Percentiles rank a stretch among this genome's conserved stretches.
These are phyloP conservation scores for Phoma sp. DNA, from an alignment of 2,329 filamentous ascomycete species.

Conservation along the genomic window DNA sequence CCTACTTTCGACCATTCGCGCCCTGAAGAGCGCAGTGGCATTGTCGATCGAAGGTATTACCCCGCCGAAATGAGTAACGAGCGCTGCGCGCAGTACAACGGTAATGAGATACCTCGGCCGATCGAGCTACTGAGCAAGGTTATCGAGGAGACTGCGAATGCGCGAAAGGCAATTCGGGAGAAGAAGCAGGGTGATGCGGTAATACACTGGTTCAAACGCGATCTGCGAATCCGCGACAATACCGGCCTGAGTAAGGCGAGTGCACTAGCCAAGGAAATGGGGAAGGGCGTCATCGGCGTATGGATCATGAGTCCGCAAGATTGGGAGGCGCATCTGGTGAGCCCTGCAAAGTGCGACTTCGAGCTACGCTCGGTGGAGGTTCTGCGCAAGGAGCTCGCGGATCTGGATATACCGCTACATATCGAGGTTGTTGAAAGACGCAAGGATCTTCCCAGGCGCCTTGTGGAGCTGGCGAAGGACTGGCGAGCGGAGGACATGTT, in stretches of 20 bases:
- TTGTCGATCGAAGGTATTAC: slow-evolving; percentile 70
- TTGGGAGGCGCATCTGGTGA: slow-evolving; percentile 78
- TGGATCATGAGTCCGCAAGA: slow-evolving; percentile 86
- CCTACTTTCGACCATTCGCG: slow-evolving; percentile 45
- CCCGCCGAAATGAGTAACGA: slow-evolving; percentile 84
- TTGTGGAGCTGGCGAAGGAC: slow-evolving; percentile 69
- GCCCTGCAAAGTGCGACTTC: slow-evolving; percentile 78
- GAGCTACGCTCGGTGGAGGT: slow-evolving; percentile 73
- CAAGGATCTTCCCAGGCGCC: slow-evolving; percentile 63
- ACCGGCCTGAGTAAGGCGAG: slow-evolving; percentile 71
- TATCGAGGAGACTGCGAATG: slow-evolving; percentile 64
- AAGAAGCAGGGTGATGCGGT: slow-evolving; percentile 62
- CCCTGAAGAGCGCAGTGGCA: slow-evolving; percentile 46
- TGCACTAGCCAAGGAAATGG: slow-evolving; percentile 68
- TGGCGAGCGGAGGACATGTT: slow-evolving; percentile 80
- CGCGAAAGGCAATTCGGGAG: slow-evolving; percentile 56
- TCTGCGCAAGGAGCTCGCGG: slow-evolving; percentile 69
- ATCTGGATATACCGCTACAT: slow-evolving; percentile 77
- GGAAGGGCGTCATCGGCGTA: slow-evolving; percentile 74
- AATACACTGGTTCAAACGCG: slow-evolving; percentile 90
- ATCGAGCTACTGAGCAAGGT: slow-evolving; percentile 70
- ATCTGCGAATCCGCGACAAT: slow-evolving; percentile 77
- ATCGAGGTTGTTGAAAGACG: slow-evolving; percentile 74
- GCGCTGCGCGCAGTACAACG: slow-evolving; percentile 75
- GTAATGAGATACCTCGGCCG: slow-evolving; percentile 72